A percentile compares a stretch with the other conserved stretches of the same genome.
These are phyloP conservation scores for Corchorus olitorius DNA, from an alignment of 345 rosid genomes.

Conservation along the genomic window DNA sequence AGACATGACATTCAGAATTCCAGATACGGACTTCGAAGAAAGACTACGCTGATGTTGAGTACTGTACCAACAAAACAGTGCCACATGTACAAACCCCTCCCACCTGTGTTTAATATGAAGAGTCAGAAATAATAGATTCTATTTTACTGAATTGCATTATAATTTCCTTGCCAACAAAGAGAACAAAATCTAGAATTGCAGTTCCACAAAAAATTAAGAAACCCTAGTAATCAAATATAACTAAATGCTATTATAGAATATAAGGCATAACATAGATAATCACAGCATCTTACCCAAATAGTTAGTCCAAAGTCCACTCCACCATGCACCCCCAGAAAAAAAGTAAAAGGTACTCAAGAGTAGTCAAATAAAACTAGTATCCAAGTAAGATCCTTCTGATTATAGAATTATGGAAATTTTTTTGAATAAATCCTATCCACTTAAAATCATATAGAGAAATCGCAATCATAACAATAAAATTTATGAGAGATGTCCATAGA, in stretches of 20 bases:
- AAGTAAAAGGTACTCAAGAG: neutral
- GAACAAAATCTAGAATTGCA: neutral
- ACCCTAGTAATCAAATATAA: neutral
- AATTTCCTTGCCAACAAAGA: neutral
- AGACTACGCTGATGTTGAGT: conserved; percentile 14
- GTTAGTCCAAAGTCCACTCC: neutral
- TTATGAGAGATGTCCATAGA: conserved; percentile 5
- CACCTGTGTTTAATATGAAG: conserved; percentile 41
- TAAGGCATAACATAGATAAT: neutral
- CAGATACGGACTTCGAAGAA: conserved; percentile 26
- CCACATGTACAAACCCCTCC: conserved; percentile 62
- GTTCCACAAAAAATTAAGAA: neutral
- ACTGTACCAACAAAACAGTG: conserved; percentile 44
- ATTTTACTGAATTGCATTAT: neutral
- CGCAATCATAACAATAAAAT: conserved; percentile 2
- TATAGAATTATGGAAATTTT: conserved; percentile 5
- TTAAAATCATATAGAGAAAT: conserved; percentile 11
- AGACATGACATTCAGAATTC: conserved; percentile 30
- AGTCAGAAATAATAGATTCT: neutral
- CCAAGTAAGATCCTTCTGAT: neutral
- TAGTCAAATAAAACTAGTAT: neutral
- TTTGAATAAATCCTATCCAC: neutral
- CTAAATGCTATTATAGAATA: neutral
- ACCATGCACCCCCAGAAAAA: neutral
- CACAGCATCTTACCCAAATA: neutral